phyloP scores from a whole-genome alignment of 2,329 filamentous ascomycete species.

The Colletotrichum sojae region DNA sequence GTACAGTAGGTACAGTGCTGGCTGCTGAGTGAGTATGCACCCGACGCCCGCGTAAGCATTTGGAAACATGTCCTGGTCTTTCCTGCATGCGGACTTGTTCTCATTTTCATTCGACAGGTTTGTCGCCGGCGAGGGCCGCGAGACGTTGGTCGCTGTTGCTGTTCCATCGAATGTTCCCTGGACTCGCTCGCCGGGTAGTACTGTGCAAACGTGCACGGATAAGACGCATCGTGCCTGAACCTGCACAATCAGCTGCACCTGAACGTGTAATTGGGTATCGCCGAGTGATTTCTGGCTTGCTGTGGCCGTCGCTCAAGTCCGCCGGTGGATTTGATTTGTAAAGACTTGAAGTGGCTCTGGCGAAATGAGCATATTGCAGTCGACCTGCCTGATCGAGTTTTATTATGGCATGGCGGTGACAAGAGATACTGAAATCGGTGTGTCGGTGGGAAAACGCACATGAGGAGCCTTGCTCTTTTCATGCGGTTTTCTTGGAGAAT shows the following conservation, averaged over 20 bases:
- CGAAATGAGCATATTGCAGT: conserved; percentile 5
- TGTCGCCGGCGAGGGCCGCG: not conserved
- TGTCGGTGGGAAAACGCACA: not conserved
- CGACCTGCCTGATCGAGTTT: conserved; percentile 15
- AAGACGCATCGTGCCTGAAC: conserved; percentile 6
- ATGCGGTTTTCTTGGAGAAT: conserved; percentile 16
- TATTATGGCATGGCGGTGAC: not conserved
- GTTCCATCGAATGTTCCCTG: conserved; percentile 28
- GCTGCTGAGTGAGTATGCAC: not conserved
- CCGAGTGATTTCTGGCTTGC: not conserved
- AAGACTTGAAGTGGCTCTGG: not conserved
- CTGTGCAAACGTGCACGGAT: conserved; percentile 18
- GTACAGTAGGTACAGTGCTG: not conserved
- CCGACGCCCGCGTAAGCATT: conserved; percentile 9
- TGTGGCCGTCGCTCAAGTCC: not conserved
- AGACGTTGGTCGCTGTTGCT: conserved; percentile 1
- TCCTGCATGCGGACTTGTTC: not conserved
- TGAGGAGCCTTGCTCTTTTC: not conserved
- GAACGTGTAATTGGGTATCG: conserved; percentile 5
- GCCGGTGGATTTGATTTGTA: not conserved
- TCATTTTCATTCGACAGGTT: conserved; percentile 5
- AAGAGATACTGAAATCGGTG: conserved; percentile 1
- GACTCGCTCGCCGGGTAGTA: conserved; percentile 11
- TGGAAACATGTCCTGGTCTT: conserved; percentile 11
- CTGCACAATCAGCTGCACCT: not conserved